Evolutionary conservation across 2,329 filamentous ascomycete species (phyloP), one percentile per base, ranked within the genome.

Genomic region (Sporothrix pallida): DNA sequence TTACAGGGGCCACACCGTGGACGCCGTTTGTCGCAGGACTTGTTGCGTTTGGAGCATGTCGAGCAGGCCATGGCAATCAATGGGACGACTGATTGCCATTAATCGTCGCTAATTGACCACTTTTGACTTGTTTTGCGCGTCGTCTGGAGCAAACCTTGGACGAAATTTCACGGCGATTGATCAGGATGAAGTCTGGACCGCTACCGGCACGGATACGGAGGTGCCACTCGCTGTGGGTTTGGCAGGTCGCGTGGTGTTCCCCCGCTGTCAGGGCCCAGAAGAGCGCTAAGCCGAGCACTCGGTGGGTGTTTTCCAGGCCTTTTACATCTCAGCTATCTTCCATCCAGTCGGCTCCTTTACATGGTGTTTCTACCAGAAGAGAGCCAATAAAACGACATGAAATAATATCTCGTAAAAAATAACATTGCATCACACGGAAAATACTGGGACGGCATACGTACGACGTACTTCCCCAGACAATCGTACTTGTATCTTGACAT

Each of bases 1-100:
- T 58, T 46, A 37, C 68, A 70, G 2, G 31, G 52, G 2, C 48
- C 48, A 70, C 68, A 70, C 10, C 68, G 68, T 1, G 68, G 68
- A 1, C 68, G 68, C 52, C n/a, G 10, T 12, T 17, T 48, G 37
- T 70, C 68, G 23, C 68, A 70, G n/a, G 42, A 52, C 52, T 70
- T 60, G 17, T 48, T 60, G 2, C 68, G 68, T 20, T 37, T 58
- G 17, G 48, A 3, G 52, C 68, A 70, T n/a, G 68, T 70, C 1
- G 68, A 52, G 20, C 68, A 70, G 8, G 68, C 13, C 68, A 70
- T 70, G 31, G 42, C 7, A 58, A 26, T 9, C 54, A 20, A 5
- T 23, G 54, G 8, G 26, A 62, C 6, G 17, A 26, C 23, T 3
- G 26, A 37, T n/a, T 44, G 37, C 37, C 6, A 17, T 17, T 54